Evolutionary conservation across 148 eudicot genomes (phyloP), one percentile per base, ranked within the genome.

Genomic region (Nepenthes gracilis): DNA sequence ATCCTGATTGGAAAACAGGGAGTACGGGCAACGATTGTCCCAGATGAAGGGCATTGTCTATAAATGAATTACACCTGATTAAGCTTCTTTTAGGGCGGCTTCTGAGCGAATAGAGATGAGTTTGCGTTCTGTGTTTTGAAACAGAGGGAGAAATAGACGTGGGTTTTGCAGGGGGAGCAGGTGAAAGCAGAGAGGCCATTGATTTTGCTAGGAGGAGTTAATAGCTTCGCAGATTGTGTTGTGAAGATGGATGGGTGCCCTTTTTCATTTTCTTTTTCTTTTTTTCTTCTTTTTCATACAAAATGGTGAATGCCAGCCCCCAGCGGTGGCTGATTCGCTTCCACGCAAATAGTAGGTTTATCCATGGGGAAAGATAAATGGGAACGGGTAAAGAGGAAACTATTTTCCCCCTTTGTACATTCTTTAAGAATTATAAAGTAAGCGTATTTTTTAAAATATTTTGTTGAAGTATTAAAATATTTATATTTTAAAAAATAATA

Each of bases 171-270:
- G 78, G 65, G 67, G 87, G 62, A 32, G 86, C 45, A 35, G 90
- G 90, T 65, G 83, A 75, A 9, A 83, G 67, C 47, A 77, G 60
- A 61, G 84, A 85, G 67, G 90, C 93, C 96, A 91, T 87, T 54
- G 67, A 38, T 47, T 64, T 32, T 52, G 54, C 54, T 32, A 75
- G 52, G 45, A 56, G 60, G 55, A 14, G 60, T 13, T 59, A 2
- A 57, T 23, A 23, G 23, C 23, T 23, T 23, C 4, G 60, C 33
- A 57, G 38, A 45, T 57, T 23, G 23, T 23, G 23, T 23, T 23
- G 23, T 56, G 15, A 9, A 47, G n/a, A 34, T 40, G 2, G 7
- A 35, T 32, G 60, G 45, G 60, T 32, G 47, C 15, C 95, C 95
- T 51, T 87, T 87, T 23, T 23, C 23, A 23, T 0, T 23, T 23